Evolutionary conservation across 1,139 yeast species (phyloP).

Genomic region (Taiozyma sp.): DNA sequence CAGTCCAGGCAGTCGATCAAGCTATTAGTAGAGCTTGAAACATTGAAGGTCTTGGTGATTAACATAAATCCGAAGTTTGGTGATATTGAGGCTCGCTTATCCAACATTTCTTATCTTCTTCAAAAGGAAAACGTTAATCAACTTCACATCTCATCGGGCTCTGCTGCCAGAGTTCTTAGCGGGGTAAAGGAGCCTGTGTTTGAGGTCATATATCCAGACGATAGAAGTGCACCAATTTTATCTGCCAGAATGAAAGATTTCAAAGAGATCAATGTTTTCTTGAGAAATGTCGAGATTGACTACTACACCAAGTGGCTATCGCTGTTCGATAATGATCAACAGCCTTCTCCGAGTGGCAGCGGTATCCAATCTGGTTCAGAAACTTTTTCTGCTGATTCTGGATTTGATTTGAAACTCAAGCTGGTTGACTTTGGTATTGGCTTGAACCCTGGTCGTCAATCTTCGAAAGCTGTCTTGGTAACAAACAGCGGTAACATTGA

Average conservation of each 20-base stretch:
- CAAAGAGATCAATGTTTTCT: constrained; percentile 31
- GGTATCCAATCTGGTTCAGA: constrained; percentile 7
- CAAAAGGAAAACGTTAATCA: constrained; percentile 31
- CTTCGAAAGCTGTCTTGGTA: constrained; percentile 46
- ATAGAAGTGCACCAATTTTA: constrained; percentile 31
- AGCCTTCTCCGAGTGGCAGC: constrained; percentile 2
- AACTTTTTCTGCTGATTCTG: constrained; percentile 3
- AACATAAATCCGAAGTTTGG: constrained; percentile 43
- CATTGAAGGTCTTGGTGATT: constrained; percentile 25
- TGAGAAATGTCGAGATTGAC: constrained; percentile 43
- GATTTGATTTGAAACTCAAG: constrained; percentile 38
- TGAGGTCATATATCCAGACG: constrained; percentile 26
- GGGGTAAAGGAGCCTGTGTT: constrained; percentile 29
- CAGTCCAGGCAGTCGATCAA: constrained; percentile 24
- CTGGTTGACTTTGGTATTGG: constrained; percentile 53
- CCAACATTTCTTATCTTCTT: constrained; percentile 29
- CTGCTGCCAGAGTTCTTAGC: constrained; percentile 22
- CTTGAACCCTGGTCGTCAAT: constrained; percentile 53
- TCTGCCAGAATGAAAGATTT: constrained; percentile 26
- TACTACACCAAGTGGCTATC: constrained; percentile 56
- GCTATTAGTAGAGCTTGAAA: constrained; percentile 17
- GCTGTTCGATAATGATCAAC: constrained; percentile 11
- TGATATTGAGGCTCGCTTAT: constrained; percentile 28
- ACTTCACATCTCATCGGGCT: constrained; percentile 22
- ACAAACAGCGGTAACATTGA: constrained; percentile 52